Evolutionary conservation across 345 rosid genomes (phyloP).

Genomic region (Linum tenue): DNA sequence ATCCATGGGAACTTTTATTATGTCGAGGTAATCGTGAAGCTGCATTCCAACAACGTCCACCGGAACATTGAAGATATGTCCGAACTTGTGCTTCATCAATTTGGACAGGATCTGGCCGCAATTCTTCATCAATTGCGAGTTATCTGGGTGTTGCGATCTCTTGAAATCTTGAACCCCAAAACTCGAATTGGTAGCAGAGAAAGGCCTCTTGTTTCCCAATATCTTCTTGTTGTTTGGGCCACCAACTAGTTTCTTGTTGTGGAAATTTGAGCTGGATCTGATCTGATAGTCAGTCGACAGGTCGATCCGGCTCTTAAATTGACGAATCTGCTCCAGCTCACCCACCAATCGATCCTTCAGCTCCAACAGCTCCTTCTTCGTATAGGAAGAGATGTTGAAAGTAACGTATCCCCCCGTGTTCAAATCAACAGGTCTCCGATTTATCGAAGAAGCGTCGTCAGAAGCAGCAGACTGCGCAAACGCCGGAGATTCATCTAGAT

Average conservation of each 20-base stretch:
- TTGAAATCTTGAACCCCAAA: conserved; percentile 20
- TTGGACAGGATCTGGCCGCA: conserved; percentile 55
- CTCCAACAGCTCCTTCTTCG: conserved; percentile 45
- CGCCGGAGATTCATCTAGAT: conserved; percentile 29
- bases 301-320: conserved; percentile 43
- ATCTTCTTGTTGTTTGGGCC: conserved; percentile 22
- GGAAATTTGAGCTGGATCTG: conserved; percentile 38
- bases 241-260: conserved; percentile 14
- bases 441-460: conserved; percentile 47
- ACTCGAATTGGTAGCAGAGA: conserved; percentile 10
- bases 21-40: conserved; percentile 49
- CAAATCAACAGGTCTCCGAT: conserved; percentile 35
- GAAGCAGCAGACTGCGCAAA: conserved; percentile 44
- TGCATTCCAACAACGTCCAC: conserved; percentile 56
- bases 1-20: conserved; percentile 73
- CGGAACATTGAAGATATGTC: conserved; percentile 51
- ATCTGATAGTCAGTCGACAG: conserved; percentile 24
- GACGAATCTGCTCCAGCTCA: conserved; percentile 71
- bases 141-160: conserved; percentile 29
- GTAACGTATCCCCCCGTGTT: conserved; percentile 20
- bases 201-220: conserved; percentile 42
- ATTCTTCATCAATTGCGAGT: conserved; percentile 33
- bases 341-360: conserved; percentile 40
- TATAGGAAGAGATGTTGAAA: conserved; percentile 22
- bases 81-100: conserved; percentile 60